Conservation (phyloP, 1,284 basidiomycete species). For the Flammula alnicola region DNA sequence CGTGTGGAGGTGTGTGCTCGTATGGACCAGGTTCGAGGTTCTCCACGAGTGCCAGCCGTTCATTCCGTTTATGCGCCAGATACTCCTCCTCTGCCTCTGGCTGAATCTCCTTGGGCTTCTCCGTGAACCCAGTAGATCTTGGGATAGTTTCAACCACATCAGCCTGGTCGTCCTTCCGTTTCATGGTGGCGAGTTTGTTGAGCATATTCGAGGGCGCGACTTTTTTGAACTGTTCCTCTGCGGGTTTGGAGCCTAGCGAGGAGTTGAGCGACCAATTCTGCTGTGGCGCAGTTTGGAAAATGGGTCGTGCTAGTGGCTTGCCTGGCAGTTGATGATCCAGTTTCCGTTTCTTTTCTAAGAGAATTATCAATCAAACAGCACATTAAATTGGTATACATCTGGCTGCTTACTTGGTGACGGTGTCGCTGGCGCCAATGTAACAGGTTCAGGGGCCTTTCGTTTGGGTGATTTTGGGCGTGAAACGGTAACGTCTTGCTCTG, state of each 20-base stretch:
- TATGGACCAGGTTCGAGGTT: slow-evolving; percentile 77
- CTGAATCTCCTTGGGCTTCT: slow-evolving; percentile 32
- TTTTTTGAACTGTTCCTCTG: slow-evolving; percentile 22
- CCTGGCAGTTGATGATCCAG: slow-evolving; percentile 24
- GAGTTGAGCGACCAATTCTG: slow-evolving; percentile 26
- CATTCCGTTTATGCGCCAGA: slow-evolving; percentile 52
- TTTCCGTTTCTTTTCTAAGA: slow-evolving; percentile 55
- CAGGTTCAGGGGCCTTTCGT: slow-evolving; percentile 47
- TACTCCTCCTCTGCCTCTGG: slow-evolving; percentile 13
- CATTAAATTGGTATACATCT: slow-evolving; percentile 16
- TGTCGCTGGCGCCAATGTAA: slow-evolving; percentile 63
- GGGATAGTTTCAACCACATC: slow-evolving; percentile 24
- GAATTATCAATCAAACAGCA: slow-evolving; percentile 2
- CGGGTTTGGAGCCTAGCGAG: slow-evolving; percentile 3
- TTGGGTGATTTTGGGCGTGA: slow-evolving; percentile 48
- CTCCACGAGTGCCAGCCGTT: slow-evolving; percentile 74
- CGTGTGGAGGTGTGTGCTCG: slow-evolving; percentile 64
- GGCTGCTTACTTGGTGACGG: slow-evolving; percentile 68
- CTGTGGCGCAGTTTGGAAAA: slow-evolving; percentile 20
- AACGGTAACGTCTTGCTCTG: slow-evolving; percentile 15
- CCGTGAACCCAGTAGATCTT: slow-evolving; percentile 50
- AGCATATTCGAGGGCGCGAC: slow-evolving; percentile 53
- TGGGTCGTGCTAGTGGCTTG: slow-evolving; percentile 17
- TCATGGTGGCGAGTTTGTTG: slow-evolving; percentile 47
- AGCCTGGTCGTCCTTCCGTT: slow-evolving; percentile 26